These are phyloP conservation scores for Penicillium manginii DNA, from an alignment of 495 filamentous ascomycete species.

Conservation along the genomic window DNA sequence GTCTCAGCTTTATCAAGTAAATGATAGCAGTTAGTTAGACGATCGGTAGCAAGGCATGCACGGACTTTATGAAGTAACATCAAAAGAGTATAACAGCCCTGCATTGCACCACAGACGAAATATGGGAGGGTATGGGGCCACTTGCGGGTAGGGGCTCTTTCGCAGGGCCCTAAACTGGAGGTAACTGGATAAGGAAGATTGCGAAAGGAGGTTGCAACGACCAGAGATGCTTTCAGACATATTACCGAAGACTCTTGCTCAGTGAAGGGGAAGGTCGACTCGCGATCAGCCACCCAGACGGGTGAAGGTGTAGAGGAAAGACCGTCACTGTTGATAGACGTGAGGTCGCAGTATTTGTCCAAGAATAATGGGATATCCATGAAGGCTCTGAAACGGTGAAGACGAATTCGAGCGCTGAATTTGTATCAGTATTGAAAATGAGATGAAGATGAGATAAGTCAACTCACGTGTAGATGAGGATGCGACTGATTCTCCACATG, in stretches of 20 bases:
- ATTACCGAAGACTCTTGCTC: constrained; percentile 50
- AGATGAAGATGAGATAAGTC: not conserved
- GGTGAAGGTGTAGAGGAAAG: constrained; percentile 10
- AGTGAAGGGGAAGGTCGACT: constrained; percentile 43
- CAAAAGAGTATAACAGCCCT: constrained; percentile 53
- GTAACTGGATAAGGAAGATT: constrained; percentile 43
- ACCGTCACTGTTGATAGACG: constrained; percentile 33
- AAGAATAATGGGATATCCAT: constrained; percentile 53
- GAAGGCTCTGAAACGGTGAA: constrained; percentile 57
- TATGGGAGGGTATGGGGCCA: constrained; percentile 51
- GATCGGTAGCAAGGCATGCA: constrained; percentile 23
- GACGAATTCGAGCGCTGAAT: constrained; percentile 49
- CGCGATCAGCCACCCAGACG: constrained; percentile 17
- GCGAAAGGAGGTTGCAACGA: constrained; percentile 45
- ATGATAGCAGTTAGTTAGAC: constrained; percentile 25
- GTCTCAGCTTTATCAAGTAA: constrained; percentile 20
- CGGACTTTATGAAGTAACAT: constrained; percentile 46
- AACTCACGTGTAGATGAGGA: constrained; percentile 25
- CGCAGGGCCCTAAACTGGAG: constrained; percentile 5
- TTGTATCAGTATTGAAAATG: not conserved
- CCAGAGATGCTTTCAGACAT: constrained; percentile 48
- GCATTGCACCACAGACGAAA: constrained; percentile 59
- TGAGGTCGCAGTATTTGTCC: constrained; percentile 53
- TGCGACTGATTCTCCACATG: constrained; percentile 26
- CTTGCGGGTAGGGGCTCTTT: constrained; percentile 11